These are phyloP conservation scores for Amaranthus hypochondriacus DNA, from an alignment of 148 eudicot species.

Conservation along the genomic window DNA sequence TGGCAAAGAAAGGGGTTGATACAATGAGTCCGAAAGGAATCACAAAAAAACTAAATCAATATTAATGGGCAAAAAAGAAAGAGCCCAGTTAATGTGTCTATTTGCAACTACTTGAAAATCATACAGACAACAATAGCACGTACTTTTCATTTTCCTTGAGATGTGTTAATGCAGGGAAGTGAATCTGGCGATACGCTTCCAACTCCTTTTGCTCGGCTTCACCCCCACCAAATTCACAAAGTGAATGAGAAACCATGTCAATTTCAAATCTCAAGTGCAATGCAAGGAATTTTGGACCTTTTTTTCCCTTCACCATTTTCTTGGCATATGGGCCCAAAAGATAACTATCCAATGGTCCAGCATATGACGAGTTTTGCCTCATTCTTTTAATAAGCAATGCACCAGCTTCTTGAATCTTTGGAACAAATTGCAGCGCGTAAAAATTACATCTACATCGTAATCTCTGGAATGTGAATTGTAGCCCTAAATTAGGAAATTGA, in stretches of 20 bases:
- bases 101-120: conserved; percentile 5
- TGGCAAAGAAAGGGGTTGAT: no score
- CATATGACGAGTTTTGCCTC: conserved; percentile 59
- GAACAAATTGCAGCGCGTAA: conserved; percentile 82
- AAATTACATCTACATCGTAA: conserved; percentile 99
- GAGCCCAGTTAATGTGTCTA: not conserved
- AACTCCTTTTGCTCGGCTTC: conserved; percentile 78
- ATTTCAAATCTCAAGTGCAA: conserved; percentile 95
- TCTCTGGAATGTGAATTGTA: conserved; percentile 53
- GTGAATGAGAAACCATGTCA: conserved; percentile 98
- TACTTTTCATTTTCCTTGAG: conserved; percentile 59
- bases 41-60: not conserved
- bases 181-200: conserved; percentile 80
- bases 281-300: conserved; percentile 68
- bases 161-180: conserved; percentile 72
- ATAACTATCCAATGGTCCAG: conserved; percentile 63
- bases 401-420: conserved; percentile 87
- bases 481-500: conserved; percentile 49
- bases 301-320: conserved; percentile 29
- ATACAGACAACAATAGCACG: conserved; percentile 15
- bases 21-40: no score
- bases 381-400: conserved; percentile 70
- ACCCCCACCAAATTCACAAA: conserved; percentile 97
- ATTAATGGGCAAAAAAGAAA: not conserved
- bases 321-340: conserved; percentile 77